phyloP scores from a whole-genome alignment of 2,329 filamentous ascomycete species.

The Trichophyton mentagrophytes region DNA sequence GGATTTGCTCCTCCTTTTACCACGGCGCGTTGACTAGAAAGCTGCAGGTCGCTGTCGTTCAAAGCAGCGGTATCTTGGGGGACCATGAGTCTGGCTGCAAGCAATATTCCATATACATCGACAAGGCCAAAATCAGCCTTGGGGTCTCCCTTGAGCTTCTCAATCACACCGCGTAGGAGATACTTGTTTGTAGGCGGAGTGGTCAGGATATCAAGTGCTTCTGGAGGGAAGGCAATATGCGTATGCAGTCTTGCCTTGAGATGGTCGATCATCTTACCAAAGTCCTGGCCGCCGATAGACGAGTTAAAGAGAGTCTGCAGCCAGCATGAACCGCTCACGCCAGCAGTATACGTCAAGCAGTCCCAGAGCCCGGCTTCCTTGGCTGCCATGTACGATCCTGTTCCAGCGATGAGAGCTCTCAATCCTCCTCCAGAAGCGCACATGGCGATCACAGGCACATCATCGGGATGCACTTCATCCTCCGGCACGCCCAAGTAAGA shows the following conservation, averaged over 20 bases:
- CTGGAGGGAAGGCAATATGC: constrained; percentile 86
- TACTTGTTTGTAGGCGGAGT: constrained; percentile 87
- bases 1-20: constrained; percentile 68
- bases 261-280: constrained; percentile 64
- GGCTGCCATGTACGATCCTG: constrained; percentile 72
- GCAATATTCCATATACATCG: constrained; percentile 77
- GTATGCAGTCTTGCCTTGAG: constrained; percentile 72
- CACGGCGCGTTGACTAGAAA: constrained; percentile 72
- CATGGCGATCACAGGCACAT: constrained; percentile 85
- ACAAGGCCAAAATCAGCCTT: constrained; percentile 77
- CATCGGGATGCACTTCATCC: constrained; percentile 74
- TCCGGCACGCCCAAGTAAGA: constrained; percentile 69
- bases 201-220: constrained; percentile 67
- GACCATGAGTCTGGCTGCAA: constrained; percentile 73
- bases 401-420: constrained; percentile 76
- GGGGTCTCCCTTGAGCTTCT: constrained; percentile 76
- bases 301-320: constrained; percentile 79
- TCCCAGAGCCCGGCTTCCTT: constrained; percentile 83
- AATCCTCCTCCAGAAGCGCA: constrained; percentile 89
- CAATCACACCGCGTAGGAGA: constrained; percentile 73
- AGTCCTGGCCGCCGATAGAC: constrained; percentile 55
- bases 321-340: constrained; percentile 95
- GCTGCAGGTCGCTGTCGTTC: constrained; percentile 67
- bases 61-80: constrained; percentile 72
- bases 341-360: constrained; percentile 87